These are phyloP conservation scores for Stagonosporopsis cucurbitacearum DNA, from an alignment of 2,329 filamentous ascomycete species.

Conservation along the genomic window DNA sequence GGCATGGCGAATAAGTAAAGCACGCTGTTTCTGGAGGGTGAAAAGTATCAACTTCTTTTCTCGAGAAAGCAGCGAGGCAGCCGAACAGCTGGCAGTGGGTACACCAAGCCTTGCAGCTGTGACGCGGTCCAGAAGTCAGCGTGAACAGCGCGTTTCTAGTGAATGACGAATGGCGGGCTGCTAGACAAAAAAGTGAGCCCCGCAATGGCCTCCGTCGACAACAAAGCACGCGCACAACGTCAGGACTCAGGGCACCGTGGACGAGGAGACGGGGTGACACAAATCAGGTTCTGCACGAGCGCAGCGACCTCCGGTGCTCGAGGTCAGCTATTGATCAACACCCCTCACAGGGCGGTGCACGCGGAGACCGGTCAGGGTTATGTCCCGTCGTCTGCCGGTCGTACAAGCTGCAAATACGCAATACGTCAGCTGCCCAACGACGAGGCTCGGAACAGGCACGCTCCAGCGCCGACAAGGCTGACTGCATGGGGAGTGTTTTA, in stretches of 20 bases:
- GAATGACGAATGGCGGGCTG: conserved; percentile 35
- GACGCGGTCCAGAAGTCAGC: conserved; percentile 19
- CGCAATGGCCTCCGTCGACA: conserved; percentile 15
- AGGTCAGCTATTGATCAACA: conserved; percentile 12
- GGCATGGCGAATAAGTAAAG: conserved; percentile 46
- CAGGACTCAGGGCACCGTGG: conserved; percentile 11
- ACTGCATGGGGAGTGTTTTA: no score
- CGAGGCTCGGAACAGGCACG: conserved; percentile 19
- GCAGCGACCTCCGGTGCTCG: conserved; percentile 1
- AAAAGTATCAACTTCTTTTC: background rate
- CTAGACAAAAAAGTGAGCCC: conserved; percentile 28
- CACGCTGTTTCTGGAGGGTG: background rate
- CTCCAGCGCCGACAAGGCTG: conserved; percentile 8
- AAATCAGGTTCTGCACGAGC: conserved; percentile 8
- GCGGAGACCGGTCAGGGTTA: conserved; percentile 2
- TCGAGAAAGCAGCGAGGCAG: background rate
- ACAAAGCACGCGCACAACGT: conserved; percentile 11
- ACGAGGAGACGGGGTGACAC: background rate
- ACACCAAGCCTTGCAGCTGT: conserved; percentile 26
- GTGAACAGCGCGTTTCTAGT: conserved; percentile 30
- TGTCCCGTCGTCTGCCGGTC: conserved; percentile 8
- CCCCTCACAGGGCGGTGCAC: conserved; percentile 8
- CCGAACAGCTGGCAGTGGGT: conserved; percentile 15
- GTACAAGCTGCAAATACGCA: conserved; percentile 1
- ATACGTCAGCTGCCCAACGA: conserved; percentile 15